Conservation (phyloP, 352 stramenopile species). For the Pythium brachiatum region DNA sequence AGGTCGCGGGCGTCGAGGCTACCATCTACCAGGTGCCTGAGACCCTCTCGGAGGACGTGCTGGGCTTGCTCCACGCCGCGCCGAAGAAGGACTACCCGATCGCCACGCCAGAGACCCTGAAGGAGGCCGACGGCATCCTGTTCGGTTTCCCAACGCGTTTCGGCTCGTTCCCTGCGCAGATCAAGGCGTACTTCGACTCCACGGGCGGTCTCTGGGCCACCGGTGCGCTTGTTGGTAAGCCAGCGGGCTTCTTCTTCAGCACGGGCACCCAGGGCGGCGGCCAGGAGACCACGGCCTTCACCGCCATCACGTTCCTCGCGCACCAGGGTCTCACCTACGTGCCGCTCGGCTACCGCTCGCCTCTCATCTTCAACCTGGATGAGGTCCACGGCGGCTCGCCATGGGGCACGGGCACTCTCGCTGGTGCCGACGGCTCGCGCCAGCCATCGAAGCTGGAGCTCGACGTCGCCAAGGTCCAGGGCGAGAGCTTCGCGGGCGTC, state of each 20-base stretch:
- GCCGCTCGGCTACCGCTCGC: slow-evolving; percentile 75
- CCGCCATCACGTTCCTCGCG: slow-evolving; percentile 79
- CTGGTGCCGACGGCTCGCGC: slow-evolving; percentile 76
- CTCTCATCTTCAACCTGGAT: slow-evolving; percentile 68
- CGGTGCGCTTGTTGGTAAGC: slow-evolving; percentile 84
- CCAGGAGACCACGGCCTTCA: slow-evolving; percentile 89
- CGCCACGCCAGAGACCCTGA: slow-evolving; percentile 48
- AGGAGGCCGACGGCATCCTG: slow-evolving; percentile 70
- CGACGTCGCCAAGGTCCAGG: slow-evolving; percentile 73
- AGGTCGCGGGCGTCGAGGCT: slow-evolving; percentile 42
- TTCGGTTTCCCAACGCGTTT: slow-evolving; percentile 87
- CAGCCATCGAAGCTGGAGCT: slow-evolving; percentile 81
- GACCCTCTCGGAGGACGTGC: slow-evolving; percentile 68
- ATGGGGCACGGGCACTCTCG: slow-evolving; percentile 85
- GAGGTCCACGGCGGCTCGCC: slow-evolving; percentile 74
- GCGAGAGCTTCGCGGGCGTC: slow-evolving; percentile 77
- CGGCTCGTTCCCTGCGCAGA: slow-evolving; percentile 77
- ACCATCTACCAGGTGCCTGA: slow-evolving; percentile 67
- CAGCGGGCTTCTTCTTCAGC: slow-evolving; percentile 86
- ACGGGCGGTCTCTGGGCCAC: slow-evolving; percentile 80
- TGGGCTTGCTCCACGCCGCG: slow-evolving; percentile 62
- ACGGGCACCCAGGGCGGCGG: slow-evolving; percentile 77
- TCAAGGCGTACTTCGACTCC: slow-evolving; percentile 89
- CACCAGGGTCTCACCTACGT: slow-evolving; percentile 92
- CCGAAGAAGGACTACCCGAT: slow-evolving; percentile 62